phyloP scores from a whole-genome alignment of 2,329 filamentous ascomycete species.

The Nannizziopsis barbatae region DNA sequence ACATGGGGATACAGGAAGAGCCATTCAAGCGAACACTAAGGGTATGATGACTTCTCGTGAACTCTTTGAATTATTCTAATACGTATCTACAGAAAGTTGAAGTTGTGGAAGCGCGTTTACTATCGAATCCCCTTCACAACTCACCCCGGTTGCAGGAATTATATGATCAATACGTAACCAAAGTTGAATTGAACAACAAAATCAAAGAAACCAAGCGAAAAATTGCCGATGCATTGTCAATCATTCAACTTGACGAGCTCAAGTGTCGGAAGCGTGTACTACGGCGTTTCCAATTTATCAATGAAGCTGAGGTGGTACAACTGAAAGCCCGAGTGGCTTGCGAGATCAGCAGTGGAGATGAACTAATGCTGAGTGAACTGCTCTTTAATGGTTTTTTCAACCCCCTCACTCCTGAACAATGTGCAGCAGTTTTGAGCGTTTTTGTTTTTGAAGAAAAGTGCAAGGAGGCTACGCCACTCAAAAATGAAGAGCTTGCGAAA shows the following conservation, averaged over 20 bases:
- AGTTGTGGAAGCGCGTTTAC: slow-evolving; percentile 77
- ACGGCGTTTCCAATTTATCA: slow-evolving; percentile 87
- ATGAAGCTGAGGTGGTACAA: slow-evolving; percentile 88
- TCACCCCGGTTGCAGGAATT: slow-evolving; percentile 73
- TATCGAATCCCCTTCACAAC: slow-evolving; percentile 83
- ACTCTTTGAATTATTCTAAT: slow-evolving; percentile 16
- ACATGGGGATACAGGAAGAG: slow-evolving; percentile 89
- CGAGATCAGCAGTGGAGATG: slow-evolving; percentile 94
- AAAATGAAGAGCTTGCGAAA: slow-evolving; percentile 68
- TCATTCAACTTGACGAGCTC: slow-evolving; percentile 88
- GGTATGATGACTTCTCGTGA: slow-evolving; percentile 29
- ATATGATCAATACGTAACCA: slow-evolving; percentile 76
- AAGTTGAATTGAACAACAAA: slow-evolving; percentile 62
- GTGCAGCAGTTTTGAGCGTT: slow-evolving; percentile 74
- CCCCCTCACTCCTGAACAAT: slow-evolving; percentile 76
- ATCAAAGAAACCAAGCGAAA: slow-evolving; percentile 84
- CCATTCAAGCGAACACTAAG: slow-evolving; percentile 81
- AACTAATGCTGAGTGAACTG: slow-evolving; percentile 82
- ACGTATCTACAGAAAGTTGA: slow-evolving; percentile 67
- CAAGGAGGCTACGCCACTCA: slow-evolving; percentile 57
- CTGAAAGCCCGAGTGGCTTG: slow-evolving; percentile 95
- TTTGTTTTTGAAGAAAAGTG: slow-evolving; percentile 98
- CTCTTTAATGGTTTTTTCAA: slow-evolving; percentile 98
- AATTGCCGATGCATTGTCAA: slow-evolving; percentile 71
- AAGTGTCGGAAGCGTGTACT: slow-evolving; percentile 93